These are phyloP conservation scores for Suillus subaureus DNA, from an alignment of 768 basidiomycete genomes.

Conservation along the genomic window DNA sequence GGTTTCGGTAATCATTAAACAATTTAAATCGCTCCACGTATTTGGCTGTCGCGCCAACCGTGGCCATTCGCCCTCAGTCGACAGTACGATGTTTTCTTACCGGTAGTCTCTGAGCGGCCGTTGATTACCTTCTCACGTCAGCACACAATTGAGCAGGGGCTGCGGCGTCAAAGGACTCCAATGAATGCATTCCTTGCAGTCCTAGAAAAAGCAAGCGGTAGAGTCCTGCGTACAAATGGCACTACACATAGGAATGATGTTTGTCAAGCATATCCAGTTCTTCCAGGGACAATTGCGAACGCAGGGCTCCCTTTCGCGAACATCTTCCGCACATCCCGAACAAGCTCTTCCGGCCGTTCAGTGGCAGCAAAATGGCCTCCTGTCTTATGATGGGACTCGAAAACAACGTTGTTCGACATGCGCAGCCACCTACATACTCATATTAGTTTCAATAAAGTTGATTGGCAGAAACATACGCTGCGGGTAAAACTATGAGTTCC, in stretches of 20 bases:
- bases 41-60: too few species aligned
- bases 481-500: conserved; percentile 41
- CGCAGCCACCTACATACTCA: conserved; percentile 43
- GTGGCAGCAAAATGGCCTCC: conserved; percentile 65
- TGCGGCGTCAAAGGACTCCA: too few species aligned
- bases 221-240: too few species aligned
- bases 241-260: neutral
- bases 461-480: conserved; percentile 35
- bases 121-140: too few species aligned
- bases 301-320: conserved; percentile 55
- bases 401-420: conserved; percentile 43
- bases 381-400: conserved; percentile 46
- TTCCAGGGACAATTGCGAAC: conserved; percentile 47
- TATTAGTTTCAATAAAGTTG: conserved; percentile 4
- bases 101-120: too few species aligned
- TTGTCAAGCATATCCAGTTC: conserved; percentile 41
- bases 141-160: too few species aligned
- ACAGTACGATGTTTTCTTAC: too few species aligned
- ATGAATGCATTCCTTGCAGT: too few species aligned
- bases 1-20: too few species aligned
- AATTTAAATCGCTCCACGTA: too few species aligned
- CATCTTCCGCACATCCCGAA: conserved; percentile 54
- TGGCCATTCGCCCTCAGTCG: too few species aligned
- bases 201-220: too few species aligned
- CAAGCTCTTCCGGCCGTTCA: conserved; percentile 51